Percentiles rank a stretch among this genome's conserved stretches.
phyloP scores from a whole-genome alignment of 192 early-diverging fungal genomes.

The Linnemannia schmuckeri region DNA sequence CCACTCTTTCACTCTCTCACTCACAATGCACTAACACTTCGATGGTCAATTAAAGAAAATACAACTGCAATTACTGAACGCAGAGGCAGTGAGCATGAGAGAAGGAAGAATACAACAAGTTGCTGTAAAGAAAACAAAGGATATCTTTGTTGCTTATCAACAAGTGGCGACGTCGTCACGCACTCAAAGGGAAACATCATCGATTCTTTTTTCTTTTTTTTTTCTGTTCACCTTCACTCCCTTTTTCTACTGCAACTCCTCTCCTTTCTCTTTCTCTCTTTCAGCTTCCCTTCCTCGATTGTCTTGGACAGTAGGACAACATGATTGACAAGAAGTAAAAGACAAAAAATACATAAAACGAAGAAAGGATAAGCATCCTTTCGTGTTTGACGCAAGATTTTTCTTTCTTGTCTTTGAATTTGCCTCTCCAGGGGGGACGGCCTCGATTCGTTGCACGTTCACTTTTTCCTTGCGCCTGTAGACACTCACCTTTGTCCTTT shows the following conservation, averaged over 20 bases:
- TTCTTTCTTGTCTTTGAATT: background rate
- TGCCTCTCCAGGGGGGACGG: background rate
- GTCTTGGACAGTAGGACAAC: background rate
- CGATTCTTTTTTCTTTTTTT: background rate
- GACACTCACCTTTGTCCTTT: background rate
- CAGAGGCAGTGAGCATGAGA: background rate
- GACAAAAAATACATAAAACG: background rate
- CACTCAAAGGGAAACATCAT: too few species aligned
- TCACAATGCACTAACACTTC: background rate
- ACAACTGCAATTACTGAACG: too few species aligned
- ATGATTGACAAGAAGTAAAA: background rate
- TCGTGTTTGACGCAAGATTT: constrained; percentile 4
- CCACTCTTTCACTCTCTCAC: background rate
- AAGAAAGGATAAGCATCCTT: too few species aligned
- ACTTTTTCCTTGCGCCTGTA: too few species aligned
- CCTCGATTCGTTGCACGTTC: too few species aligned
- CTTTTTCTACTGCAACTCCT: background rate
- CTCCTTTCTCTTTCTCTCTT: background rate
- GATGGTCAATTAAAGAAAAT: background rate
- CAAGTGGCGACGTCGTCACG: too few species aligned
- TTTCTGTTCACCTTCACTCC: background rate
- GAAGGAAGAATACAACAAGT: background rate
- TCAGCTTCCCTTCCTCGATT: background rate
- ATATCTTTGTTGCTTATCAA: background rate
- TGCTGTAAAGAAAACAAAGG: too few species aligned